Base-by-base conservation (phyloP, 306 rosid genomes). In the Cucumis cinereus region DNA sequence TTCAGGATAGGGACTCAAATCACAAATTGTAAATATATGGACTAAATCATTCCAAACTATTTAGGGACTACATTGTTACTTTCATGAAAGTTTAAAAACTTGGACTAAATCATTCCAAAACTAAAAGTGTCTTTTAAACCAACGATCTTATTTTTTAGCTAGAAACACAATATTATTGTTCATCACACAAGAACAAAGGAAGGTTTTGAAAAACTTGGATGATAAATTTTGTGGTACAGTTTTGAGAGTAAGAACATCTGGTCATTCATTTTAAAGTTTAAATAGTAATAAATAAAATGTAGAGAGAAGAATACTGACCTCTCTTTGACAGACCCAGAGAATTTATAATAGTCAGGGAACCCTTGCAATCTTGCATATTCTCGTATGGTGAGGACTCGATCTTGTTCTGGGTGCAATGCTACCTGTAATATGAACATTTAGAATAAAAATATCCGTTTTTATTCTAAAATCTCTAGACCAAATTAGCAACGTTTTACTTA, bases 311-410 rank as follows among this genome's bases (percentile, higher is more conserved):
- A 35, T 33, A 49, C 47, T 56, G 15, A 88, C 97, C 98, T 93
- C 81, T 85, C 82, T 82, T 88, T 93, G n/a, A 91, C 74, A 0
- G 92, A 82, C 56, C 98, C 98, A 69, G 81, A 81, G 22, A 90
- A 85, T 74, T 83, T 84, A 53, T 91, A 93, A 45, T 80, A 89
- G 79, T 93, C 98, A 1, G 96, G 97, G 72, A 93, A 93, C n/a
- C 98, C 98, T 79, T 90, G 98, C 74, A 93, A 85, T 77, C 98
- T 88, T n/a, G 98, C 97, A 84, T 81, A 86, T 84, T 93, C 98
- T 73, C 97, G 89, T 52, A 91, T 22, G 0, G 92, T 82, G 33
- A 93, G 84, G 54, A 85, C 81, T n/a, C 97, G 83, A 56, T 93
- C 98, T 77, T 93, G 98, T 59, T 85, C 90, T 0, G 97, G 98